Conservation (phyloP, 441 rosid genomes). For the Syzygium malaccense region DNA sequence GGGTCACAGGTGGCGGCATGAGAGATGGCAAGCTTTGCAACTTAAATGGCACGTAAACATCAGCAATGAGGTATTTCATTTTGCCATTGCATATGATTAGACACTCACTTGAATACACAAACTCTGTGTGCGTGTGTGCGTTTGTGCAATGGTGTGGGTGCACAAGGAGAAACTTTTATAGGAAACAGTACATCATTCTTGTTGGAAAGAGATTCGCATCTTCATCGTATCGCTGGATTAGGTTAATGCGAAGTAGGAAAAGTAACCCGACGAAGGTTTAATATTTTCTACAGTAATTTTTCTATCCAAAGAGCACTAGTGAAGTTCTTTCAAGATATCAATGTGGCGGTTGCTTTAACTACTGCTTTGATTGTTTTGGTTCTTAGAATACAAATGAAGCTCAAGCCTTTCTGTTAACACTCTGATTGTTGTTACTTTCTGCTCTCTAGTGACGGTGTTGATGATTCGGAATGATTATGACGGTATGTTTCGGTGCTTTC, state of each 20-base stretch:
- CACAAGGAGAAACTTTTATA: not conserved
- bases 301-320: not conserved
- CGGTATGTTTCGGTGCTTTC: not conserved
- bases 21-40: constrained; percentile 86
- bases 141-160: not conserved
- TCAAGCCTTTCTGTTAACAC: not conserved
- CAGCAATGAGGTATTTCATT: constrained; percentile 50
- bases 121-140: not conserved
- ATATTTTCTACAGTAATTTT: not conserved
- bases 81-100: not conserved
- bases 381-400: not conserved
- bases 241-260: not conserved
- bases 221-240: not conserved
- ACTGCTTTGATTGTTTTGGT: not conserved
- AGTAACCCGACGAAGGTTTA: not conserved
- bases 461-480: not conserved
- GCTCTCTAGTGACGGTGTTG: not conserved
- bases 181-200: not conserved
- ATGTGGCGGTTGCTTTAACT: not conserved
- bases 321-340: not conserved
- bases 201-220: not conserved
- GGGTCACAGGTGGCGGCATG: constrained; percentile 94
- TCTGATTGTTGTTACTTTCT: not conserved
- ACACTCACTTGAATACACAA: not conserved
- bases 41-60: constrained; percentile 71